Evolutionary conservation across 2,329 filamentous ascomycete species (phyloP), one percentile per base, ranked within the genome.

Genomic region (Tothia fuscella): DNA sequence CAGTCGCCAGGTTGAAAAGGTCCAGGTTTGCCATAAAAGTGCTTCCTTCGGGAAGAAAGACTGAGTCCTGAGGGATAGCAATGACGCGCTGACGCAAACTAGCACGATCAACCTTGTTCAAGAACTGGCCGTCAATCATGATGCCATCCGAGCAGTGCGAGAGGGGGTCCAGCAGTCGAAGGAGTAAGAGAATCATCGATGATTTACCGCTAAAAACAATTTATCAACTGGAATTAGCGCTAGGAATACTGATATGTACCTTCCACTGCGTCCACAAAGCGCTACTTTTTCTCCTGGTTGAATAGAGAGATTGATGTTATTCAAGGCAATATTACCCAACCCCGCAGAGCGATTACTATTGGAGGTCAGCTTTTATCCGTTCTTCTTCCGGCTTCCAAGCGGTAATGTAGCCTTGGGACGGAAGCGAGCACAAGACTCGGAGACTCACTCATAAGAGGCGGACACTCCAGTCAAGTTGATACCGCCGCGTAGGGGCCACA

Each of bases 1-100:
- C 4, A 17, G n/a, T 5, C 19, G 7, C 20, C 5, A 24, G 14
- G 24, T 12, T 28, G 24, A 21, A 29, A 16, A 17, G 14, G 10
- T 20, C 13, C 2, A 33, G 26, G 7, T 9, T 22, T 28, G n/a
- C 6, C 3, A 14, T 14, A 9, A 14, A n/a, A 5, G 24, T 14
- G 3, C n/a, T 14, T 10, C 19, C 24, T 5, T 41, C 25, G 3
- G 16, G 24, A 5, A 74, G 53, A 51, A 76, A 72, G 3, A 71
- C 64, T 1, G 69, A 53, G 4, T 76, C 72, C 50, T 76, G 72
- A 0, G 72, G 68, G 1, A 76, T 55, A 4, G 68, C 66, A 31
- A 72, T 68, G 28, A 76, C 55, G 1, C 64, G 65, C 30, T 63
- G 55, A 6, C 72, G 67, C 0, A 75, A 56, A 0, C 21, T 2